Evolutionary conservation across 176 grass and related monocot species (phyloP).

Genomic region (Canna indica): DNA sequence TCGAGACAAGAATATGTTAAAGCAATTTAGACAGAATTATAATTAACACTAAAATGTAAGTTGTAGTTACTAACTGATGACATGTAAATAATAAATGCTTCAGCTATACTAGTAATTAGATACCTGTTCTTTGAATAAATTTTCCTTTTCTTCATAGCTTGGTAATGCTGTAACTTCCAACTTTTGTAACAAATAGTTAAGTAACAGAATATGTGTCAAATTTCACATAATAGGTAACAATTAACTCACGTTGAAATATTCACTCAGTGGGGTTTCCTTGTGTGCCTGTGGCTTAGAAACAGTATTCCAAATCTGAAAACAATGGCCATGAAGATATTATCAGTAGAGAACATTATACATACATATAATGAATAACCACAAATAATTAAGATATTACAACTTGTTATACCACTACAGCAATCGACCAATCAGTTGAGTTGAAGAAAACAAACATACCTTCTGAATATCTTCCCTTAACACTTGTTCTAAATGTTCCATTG

Average conservation of each 20-base stretch:
- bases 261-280: constrained; percentile 59
- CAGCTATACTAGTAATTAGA: not conserved
- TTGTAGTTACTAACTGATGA: not conserved
- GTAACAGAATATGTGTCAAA: not conserved
- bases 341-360: not conserved
- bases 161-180: constrained; percentile 72
- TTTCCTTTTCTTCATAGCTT: constrained; percentile 86
- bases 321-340: not conserved
- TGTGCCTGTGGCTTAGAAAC: constrained; percentile 67
- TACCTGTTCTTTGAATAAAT: constrained; percentile 77
- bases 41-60: not conserved
- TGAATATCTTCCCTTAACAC: constrained; percentile 75
- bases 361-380: not conserved
- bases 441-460: constrained; percentile 27
- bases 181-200: constrained; percentile 26
- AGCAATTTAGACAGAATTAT: not conserved
- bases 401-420: too few relatives aligned
- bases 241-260: constrained; percentile 80
- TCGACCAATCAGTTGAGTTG: constrained; percentile 14
- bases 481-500: constrained; percentile 52
- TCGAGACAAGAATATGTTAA: not conserved
- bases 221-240: not conserved
- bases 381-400: too few relatives aligned
- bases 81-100: not conserved
- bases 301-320: constrained; percentile 73